Evolutionary conservation across 2,329 filamentous ascomycete species (phyloP).

Genomic region (Fusarium zealandicum): DNA sequence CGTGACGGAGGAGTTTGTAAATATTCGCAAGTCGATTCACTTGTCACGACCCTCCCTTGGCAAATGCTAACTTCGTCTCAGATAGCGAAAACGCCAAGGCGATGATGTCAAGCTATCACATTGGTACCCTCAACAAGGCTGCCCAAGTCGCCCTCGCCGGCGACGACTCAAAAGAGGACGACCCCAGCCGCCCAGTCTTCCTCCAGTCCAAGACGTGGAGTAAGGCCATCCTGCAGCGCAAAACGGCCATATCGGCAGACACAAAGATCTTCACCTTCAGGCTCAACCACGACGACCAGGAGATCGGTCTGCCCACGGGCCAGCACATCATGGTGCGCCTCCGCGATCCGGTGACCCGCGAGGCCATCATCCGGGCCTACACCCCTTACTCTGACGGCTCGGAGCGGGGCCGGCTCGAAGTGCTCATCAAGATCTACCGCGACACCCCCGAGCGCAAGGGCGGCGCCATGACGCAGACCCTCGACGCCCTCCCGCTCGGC

Average conservation of each 20-base stretch:
- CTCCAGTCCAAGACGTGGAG: constrained; percentile 76
- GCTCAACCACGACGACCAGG: constrained; percentile 74
- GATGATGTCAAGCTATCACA: constrained; percentile 88
- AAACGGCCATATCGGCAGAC: constrained; percentile 76
- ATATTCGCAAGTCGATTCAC: constrained; percentile 74
- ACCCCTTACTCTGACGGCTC: constrained; percentile 76
- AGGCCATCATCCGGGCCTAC: constrained; percentile 84
- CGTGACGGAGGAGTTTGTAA: constrained; percentile 86
- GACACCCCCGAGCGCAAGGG: constrained; percentile 64
- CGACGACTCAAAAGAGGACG: constrained; percentile 46
- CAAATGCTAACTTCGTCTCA: constrained; percentile 50
- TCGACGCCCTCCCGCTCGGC: constrained; percentile 76
- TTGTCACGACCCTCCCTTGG: neutral
- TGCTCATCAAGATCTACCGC: constrained; percentile 86
- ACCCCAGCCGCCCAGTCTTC: constrained; percentile 66
- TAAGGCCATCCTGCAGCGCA: constrained; percentile 73
- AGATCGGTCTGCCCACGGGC: constrained; percentile 79
- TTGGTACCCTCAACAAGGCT: constrained; percentile 74
- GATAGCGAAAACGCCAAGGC: constrained; percentile 90
- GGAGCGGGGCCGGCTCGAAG: constrained; percentile 69
- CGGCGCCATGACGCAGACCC: constrained; percentile 82
- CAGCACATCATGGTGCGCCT: constrained; percentile 89
- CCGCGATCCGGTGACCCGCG: constrained; percentile 71
- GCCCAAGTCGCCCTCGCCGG: constrained; percentile 62
- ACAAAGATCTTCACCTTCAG: constrained; percentile 83